Evolutionary conservation across 2,329 filamentous ascomycete genomes (phyloP), one percentile per base, ranked within the genome.

Genomic region (Aschersonia sp.): DNA sequence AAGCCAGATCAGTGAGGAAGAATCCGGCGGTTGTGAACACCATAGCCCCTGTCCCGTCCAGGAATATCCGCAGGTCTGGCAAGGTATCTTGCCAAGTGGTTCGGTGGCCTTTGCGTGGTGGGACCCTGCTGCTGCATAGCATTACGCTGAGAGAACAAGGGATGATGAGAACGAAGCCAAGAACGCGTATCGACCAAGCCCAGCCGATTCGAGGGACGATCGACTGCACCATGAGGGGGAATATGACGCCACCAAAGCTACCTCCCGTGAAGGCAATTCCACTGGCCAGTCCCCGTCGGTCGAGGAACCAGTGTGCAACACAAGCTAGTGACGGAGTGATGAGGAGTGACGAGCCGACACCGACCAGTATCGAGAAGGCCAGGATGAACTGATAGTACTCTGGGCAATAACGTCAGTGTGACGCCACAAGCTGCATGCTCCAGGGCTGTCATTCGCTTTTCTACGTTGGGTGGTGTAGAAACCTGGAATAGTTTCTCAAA

Each of bases 321-420:
- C 37, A 37, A 10, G 81, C 79, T 52, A 92, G 75, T 0, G 84
- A 77, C 0, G 87, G 85, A 0, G 84, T 87, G 61, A 88, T 88
- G 50, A 92, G 76, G 42, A 90, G 69, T 0, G 83, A 84, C 2
- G 82, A 83, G 10, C 84, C 84, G 1, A 84, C 56, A 4, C 87
- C 87, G 29, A 79, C 80, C 2, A 90, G 62, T 1, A 92, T 67
- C 0, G 84, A 84, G 58, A 89, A 87, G 11, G 79, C 76, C 22
- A 94, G 67, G 60, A 92, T 76, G 59, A 92, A 90, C 46, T 94
- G 84, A 71, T 83, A 90, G 61, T 86, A 89, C 12, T 43, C 49
- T 55, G 76, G 40, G 46, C 46, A 6, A 37, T 4, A 37, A 37
- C 35, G 35, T 37, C 35, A 37, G 35, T 37, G 4, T 37, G 35